Evolutionary conservation across 2,329 filamentous ascomycete genomes (phyloP).

Genomic region (Claviceps sorghi): DNA sequence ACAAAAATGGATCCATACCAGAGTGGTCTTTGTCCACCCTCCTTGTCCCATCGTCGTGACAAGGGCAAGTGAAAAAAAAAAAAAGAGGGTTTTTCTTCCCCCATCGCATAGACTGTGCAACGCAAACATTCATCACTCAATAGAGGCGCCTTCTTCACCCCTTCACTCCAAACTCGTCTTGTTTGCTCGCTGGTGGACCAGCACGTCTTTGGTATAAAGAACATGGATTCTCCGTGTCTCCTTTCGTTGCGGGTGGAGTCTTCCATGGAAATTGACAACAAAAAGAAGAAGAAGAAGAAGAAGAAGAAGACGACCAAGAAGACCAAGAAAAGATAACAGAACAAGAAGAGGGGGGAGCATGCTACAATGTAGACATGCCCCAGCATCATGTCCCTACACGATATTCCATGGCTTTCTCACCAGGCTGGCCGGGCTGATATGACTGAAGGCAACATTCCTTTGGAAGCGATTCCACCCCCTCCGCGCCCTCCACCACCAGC

Average conservation of each 20-base stretch:
- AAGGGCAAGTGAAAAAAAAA: too few relatives aligned
- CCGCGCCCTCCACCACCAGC: slow-evolving; percentile 1
- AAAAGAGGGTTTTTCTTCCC: not conserved
- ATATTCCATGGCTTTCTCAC: not conserved
- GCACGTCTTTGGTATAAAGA: too few relatives aligned
- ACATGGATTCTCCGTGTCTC: too few relatives aligned
- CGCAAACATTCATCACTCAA: slow-evolving; percentile 1
- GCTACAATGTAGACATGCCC: not conserved
- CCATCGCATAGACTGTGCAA: not conserved
- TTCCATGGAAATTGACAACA: not conserved
- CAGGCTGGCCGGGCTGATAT: not conserved
- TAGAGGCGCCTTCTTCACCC: not conserved
- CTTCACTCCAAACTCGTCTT: not conserved
- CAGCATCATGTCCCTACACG: not conserved
- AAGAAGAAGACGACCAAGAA: not conserved
- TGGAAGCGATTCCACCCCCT: not conserved
- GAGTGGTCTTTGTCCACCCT: too few relatives aligned
- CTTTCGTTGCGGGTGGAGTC: too few relatives aligned
- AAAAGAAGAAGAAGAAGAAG: not conserved
- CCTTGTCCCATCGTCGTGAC: too few relatives aligned
- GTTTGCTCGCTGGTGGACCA: not conserved
- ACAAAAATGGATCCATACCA: too few relatives aligned
- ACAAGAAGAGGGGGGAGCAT: not conserved
- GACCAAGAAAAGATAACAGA: not conserved
- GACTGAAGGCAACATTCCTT: not conserved